phyloP scores from a whole-genome alignment of 1,284 basidiomycete genomes.

The Athelia psychrophila region DNA sequence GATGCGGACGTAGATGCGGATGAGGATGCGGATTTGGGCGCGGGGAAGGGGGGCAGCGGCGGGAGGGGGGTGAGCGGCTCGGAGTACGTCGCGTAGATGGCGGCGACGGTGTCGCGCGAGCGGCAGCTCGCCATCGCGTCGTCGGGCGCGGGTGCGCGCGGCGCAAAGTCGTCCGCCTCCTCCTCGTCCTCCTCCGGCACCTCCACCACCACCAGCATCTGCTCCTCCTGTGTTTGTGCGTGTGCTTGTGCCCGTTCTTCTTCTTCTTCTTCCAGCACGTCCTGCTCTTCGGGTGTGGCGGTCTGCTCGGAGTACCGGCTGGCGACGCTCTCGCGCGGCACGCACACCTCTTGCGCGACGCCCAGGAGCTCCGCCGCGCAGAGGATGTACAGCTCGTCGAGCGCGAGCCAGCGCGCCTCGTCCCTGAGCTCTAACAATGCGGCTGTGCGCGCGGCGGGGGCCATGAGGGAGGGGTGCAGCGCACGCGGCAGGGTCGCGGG shows the following conservation, averaged over 20 bases:
- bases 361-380: conserved; percentile 60
- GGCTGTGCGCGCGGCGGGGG: conserved; percentile 48
- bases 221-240: no score
- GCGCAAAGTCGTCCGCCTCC: conserved; percentile 26
- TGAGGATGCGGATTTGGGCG: no score
- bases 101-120: no score
- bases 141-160: no score
- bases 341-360: no score
- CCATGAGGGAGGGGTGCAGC: conserved; percentile 46
- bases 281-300: conserved; percentile 8
- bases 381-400: conserved; percentile 56
- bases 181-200: conserved; percentile 15
- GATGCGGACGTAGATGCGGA: no score
- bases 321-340: no score
- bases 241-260: conserved; percentile 14
- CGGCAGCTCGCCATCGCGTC: no score
- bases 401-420: conserved; percentile 68
- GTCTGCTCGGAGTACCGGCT: no score
- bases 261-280: conserved; percentile 14
- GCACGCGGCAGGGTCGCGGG: conserved; percentile 57
- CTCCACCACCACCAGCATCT: conserved; percentile 8
- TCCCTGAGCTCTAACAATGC: conserved; percentile 69
- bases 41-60: no score
- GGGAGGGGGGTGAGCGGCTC: no score
- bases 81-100: no score